phyloP scores from a whole-genome alignment of 2,329 filamentous ascomycete species.

The Aotearoamyces nothofagi region DNA sequence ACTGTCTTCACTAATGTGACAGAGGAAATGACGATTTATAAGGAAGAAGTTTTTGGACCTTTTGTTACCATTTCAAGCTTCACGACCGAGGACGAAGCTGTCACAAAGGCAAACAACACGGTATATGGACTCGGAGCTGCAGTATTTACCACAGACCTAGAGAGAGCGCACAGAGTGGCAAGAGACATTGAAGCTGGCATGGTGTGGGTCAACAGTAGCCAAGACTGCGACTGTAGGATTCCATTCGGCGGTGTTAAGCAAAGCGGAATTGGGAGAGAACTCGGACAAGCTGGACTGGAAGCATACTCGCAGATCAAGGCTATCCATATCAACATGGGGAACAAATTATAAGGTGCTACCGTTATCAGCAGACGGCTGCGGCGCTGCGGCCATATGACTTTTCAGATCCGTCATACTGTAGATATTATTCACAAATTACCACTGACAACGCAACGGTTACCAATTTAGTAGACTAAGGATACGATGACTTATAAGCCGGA shows the following conservation, averaged over 20 bases:
- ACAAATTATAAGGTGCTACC: constrained; percentile 11
- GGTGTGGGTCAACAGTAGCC: constrained; percentile 27
- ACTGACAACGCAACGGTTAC: no score
- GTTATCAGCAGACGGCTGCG: no score
- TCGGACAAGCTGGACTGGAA: constrained; percentile 27
- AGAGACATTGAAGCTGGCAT: constrained; percentile 39
- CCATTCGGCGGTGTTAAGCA: constrained; percentile 47
- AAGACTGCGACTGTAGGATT: constrained; percentile 26
- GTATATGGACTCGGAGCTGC: constrained; percentile 39
- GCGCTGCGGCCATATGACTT: no score
- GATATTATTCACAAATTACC: no score
- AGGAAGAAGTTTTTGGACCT: constrained; percentile 44
- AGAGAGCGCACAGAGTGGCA: constrained; percentile 24
- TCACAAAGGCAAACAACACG: constrained; percentile 37
- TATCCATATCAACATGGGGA: constrained; percentile 23
- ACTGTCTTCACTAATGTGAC: constrained; percentile 38
- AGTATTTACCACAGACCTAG: constrained; percentile 39
- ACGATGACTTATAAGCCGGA: no score
- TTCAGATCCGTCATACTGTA: no score
- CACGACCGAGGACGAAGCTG: constrained; percentile 37
- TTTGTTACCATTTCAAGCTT: constrained; percentile 36
- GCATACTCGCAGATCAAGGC: constrained; percentile 26
- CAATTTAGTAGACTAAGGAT: no score
- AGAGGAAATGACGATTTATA: constrained; percentile 29
- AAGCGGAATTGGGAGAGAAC: constrained; percentile 37